phyloP scores from a whole-genome alignment of 352 stramenopile species.

The Phytophthora sp. region DNA sequence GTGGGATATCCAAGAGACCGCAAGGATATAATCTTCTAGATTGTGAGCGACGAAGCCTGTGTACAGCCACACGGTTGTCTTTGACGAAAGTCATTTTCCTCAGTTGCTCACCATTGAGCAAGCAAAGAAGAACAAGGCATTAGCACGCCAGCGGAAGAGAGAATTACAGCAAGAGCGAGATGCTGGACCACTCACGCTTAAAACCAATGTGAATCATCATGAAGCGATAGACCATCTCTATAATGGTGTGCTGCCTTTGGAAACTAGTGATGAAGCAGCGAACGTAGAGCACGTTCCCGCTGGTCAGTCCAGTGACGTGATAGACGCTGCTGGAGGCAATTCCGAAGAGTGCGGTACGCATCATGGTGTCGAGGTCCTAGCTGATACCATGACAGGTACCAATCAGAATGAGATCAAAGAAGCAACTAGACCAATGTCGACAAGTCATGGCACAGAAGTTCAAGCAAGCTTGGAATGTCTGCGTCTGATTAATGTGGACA shows the following conservation, averaged over 20 bases:
- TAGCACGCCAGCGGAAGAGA: not conserved
- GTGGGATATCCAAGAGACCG: conserved; percentile 1
- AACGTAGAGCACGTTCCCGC: not conserved
- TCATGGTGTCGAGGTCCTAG: not conserved
- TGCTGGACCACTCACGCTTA: not conserved
- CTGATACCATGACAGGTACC: not conserved
- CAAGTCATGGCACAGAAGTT: not conserved
- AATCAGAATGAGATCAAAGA: not conserved
- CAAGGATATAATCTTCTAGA: not conserved
- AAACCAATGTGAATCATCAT: not conserved
- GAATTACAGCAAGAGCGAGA: not conserved
- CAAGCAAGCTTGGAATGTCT: not conserved
- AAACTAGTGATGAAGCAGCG: not conserved
- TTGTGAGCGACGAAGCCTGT: not conserved
- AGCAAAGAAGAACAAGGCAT: not conserved
- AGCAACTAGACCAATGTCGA: no score
- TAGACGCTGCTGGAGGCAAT: not conserved
- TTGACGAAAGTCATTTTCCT: not conserved
- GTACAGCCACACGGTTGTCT: not conserved
- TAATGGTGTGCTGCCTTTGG: not conserved
- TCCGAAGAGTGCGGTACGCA: not conserved
- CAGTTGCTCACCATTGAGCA: not conserved
- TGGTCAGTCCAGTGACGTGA: not conserved
- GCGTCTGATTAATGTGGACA: not conserved
- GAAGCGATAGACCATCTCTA: not conserved